phyloP scores from a whole-genome alignment of 1,284 basidiomycete genomes.

The Phlebopus sp. region DNA sequence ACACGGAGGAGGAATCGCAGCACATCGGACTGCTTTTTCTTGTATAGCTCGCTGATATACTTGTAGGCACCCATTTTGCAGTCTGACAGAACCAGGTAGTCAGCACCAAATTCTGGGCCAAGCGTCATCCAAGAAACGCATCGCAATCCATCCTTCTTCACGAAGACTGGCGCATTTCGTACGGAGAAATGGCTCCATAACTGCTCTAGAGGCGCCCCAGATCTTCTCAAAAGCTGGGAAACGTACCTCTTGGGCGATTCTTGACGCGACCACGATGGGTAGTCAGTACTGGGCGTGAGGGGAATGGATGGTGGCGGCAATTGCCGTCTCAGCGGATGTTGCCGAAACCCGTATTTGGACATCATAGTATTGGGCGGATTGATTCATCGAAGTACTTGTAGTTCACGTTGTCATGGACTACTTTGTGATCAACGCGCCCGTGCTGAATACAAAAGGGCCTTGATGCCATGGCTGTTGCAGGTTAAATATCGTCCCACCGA shows the following conservation, averaged over 20 bases:
- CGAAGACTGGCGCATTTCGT: constrained; percentile 8
- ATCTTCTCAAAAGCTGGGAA: constrained; percentile 8
- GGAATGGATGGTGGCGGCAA: constrained; percentile 13
- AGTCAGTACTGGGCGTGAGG: neutral
- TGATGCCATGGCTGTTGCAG: constrained; percentile 3
- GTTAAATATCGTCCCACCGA: neutral
- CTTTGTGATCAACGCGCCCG: constrained; percentile 7
- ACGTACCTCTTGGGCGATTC: constrained; percentile 28
- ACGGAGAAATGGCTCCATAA: constrained; percentile 6
- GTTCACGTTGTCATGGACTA: constrained; percentile 26
- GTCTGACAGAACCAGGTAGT: constrained; percentile 21
- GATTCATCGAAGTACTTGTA: constrained; percentile 17
- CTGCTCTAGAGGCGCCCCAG: neutral
- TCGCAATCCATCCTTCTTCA: constrained; percentile 27
- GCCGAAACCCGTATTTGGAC: constrained; percentile 18
- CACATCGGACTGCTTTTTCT: constrained; percentile 96
- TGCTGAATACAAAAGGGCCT: constrained; percentile 15
- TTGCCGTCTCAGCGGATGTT: constrained; percentile 21
- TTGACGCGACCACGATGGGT: constrained; percentile 15
- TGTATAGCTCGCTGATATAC: constrained; percentile 95
- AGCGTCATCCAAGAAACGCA: constrained; percentile 18
- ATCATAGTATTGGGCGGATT: neutral
- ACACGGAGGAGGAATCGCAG: constrained; percentile 98
- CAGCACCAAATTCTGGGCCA: constrained; percentile 13
- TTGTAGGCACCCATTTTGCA: constrained; percentile 88